These are phyloP conservation scores for Herpetomonas muscarum DNA, from an alignment of 208 protist genomes.

Conservation along the genomic window DNA sequence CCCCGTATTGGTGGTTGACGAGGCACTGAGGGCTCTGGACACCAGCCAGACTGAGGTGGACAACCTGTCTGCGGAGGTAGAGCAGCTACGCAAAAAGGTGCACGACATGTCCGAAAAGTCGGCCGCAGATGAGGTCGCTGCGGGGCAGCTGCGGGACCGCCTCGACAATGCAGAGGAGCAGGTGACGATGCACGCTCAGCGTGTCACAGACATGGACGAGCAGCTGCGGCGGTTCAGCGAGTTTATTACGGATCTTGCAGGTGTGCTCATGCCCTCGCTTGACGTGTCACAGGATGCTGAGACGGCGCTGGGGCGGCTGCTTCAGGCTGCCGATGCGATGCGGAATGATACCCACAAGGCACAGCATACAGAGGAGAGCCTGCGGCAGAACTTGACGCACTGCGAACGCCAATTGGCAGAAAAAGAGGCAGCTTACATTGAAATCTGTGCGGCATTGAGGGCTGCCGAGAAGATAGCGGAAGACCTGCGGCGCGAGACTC, in stretches of 20 bases:
- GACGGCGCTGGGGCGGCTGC: not conserved
- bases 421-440: not conserved
- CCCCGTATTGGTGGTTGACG: not conserved
- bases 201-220: not conserved
- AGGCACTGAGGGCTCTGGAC: too few species aligned
- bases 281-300: not conserved
- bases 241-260: not conserved
- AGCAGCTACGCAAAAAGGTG: not conserved
- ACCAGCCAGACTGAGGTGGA: not conserved
- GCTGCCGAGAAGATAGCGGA: not conserved
- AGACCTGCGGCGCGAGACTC: not conserved
- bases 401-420: not conserved
- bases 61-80: not conserved
- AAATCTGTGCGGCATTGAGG: not conserved
- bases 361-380: not conserved
- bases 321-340: not conserved
- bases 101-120: too few species aligned
- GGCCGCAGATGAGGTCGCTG: not conserved
- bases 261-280: not conserved
- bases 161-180: not conserved
- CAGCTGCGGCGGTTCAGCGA: not conserved
- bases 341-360: not conserved
- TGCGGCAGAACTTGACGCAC: too few species aligned
- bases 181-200: not conserved
- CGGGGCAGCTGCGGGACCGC: not conserved